Evolutionary conservation across 176 grass and related monocot genomes (phyloP), one percentile per base, ranked within the genome.

Genomic region (Triticum monococcum): DNA sequence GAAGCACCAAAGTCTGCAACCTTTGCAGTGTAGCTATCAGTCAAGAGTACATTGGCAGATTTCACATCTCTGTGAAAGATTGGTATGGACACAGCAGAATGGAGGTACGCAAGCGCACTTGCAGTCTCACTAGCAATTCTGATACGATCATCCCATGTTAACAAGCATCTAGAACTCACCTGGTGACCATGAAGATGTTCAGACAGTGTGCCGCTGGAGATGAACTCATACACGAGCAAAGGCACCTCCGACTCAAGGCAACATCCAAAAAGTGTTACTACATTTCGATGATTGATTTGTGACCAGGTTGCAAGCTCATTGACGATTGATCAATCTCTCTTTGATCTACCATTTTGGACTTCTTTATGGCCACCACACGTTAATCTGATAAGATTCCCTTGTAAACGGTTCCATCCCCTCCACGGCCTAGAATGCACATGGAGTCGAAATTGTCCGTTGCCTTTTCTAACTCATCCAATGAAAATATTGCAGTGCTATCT

Each of bases 201-300:
- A 37, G 43, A 71, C 9, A 87, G 79, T 1, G 85, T 91, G 8
- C 75, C 85, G 5, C 84, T 84, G 3, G 80, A 67, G 14, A 91
- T 78, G 48, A 90, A 87, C 56, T 87, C 84, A 54, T 90, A 90
- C 25, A 89, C 88, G 2, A 86, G 68, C 77, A 86, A 23, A 35
- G 83, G 88, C 8, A 86, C 37, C 46, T 82, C 64, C 0, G 79
- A 69, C n/a, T 86, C 84, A 9, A 90, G 31, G 62, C 68, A 86
- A 9, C 88, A 83, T 0, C 88, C 84, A 46, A 17, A 75, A 75
- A 75, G 41, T 5, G 30, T 75, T 16, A 75, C 83, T 38, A 65
- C 79, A 22, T 91, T 50, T 25, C 24, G 24, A 30, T 75, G 89
- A 8, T 28, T 61, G n/a, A 87, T 87, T 59, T 80, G 75, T 0